A percentile compares a stretch with the other conserved stretches of the same genome.
Evolutionary conservation across 192 early-diverging fungal genomes (phyloP).

Genomic region (Coemansia sp.): DNA sequence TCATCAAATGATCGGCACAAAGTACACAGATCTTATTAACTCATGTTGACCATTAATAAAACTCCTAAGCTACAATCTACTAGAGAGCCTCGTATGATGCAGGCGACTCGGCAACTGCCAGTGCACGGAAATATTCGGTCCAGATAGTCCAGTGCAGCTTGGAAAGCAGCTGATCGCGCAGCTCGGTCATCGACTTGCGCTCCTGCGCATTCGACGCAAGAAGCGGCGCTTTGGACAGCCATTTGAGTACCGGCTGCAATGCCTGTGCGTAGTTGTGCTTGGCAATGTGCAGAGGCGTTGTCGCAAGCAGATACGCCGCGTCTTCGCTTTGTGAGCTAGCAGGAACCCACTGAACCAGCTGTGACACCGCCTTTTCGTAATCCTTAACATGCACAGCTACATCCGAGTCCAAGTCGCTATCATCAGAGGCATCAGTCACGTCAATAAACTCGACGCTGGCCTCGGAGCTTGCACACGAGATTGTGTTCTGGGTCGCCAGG

Average conservation of each 20-base stretch:
- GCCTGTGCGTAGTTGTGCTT: constrained; percentile 64
- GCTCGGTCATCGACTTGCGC: constrained; percentile 52
- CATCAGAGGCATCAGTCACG: constrained; percentile 26
- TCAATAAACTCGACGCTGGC: constrained; percentile 49
- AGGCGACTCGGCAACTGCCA: constrained; percentile 22
- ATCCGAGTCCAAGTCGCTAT: constrained; percentile 10
- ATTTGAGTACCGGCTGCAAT: constrained; percentile 71
- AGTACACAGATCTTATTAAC: background rate
- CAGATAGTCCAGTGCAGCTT: constrained; percentile 72
- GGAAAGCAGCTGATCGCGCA: constrained; percentile 57
- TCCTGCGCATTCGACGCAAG: constrained; percentile 55
- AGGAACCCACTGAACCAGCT: constrained; percentile 60
- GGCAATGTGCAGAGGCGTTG: constrained; percentile 57
- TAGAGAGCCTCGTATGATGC: constrained; percentile 20
- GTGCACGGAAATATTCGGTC: constrained; percentile 52
- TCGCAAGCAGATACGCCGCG: constrained; percentile 54
- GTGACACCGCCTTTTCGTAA: constrained; percentile 59
- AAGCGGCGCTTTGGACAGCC: constrained; percentile 58
- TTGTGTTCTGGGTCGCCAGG: constrained; percentile 17
- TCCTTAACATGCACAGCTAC: constrained; percentile 9
- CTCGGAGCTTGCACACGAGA: constrained; percentile 15
- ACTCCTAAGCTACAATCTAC: background rate
- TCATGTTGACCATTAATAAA: background rate
- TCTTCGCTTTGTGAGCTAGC: constrained; percentile 52
- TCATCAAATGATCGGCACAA: background rate